These are phyloP conservation scores for Cyclotella atomus DNA, from an alignment of 108 stramenopile genomes.

Conservation along the genomic window DNA sequence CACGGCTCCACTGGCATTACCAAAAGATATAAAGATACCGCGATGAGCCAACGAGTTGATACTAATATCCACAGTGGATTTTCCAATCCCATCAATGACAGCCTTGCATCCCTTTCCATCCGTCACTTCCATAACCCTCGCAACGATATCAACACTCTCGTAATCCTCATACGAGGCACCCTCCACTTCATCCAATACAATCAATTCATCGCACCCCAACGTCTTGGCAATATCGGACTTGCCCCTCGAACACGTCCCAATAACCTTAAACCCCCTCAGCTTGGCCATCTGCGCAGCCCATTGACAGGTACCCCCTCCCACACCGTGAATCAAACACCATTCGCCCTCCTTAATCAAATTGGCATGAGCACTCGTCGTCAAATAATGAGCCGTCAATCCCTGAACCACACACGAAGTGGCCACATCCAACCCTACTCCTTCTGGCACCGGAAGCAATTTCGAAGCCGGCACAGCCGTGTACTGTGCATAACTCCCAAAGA, in stretches of 20 bases:
- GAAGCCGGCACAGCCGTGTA: constrained; percentile 74
- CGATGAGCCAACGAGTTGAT: constrained; percentile 68
- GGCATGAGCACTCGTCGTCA: constrained; percentile 67
- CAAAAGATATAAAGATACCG: constrained; percentile 85
- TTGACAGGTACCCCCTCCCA: constrained; percentile 85
- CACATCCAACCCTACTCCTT: constrained; percentile 57
- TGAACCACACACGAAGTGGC: constrained; percentile 76
- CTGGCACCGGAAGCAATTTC: constrained; percentile 67
- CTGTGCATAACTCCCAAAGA: constrained; percentile 73
- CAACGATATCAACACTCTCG: constrained; percentile 72
- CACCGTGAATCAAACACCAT: constrained; percentile 81
- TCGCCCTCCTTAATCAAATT: constrained; percentile 72
- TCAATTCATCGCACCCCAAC: constrained; percentile 76
- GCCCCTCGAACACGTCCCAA: constrained; percentile 75
- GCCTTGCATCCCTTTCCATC: constrained; percentile 74
- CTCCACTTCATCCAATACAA: constrained; percentile 77
- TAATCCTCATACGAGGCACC: constrained; percentile 78
- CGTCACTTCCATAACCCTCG: constrained; percentile 76
- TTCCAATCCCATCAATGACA: constrained; percentile 88
- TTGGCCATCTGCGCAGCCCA: constrained; percentile 90
- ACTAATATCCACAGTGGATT: constrained; percentile 78
- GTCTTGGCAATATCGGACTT: constrained; percentile 47
- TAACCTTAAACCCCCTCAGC: constrained; percentile 78
- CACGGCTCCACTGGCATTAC: constrained; percentile 86
- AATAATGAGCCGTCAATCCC: constrained; percentile 85